Percentiles rank a stretch among this genome's conserved stretches.
These are phyloP conservation scores for Ballota nigra DNA, from an alignment of 257 asterid genomes.

Conservation along the genomic window DNA sequence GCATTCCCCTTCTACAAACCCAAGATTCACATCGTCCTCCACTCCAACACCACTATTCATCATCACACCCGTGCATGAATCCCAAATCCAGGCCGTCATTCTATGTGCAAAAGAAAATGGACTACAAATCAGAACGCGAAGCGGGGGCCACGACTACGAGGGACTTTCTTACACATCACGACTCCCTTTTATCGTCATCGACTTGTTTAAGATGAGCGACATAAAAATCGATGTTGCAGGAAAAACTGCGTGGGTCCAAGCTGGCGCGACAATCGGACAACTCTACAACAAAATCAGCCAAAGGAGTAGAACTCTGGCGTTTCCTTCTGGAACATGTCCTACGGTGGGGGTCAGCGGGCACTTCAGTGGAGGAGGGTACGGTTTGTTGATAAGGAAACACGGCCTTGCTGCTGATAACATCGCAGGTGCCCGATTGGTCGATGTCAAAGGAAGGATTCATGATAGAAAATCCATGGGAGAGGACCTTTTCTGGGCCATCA, in stretches of 20 bases:
- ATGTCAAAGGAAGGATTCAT: slow-evolving; percentile 31
- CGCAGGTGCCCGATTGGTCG: slow-evolving; percentile 35
- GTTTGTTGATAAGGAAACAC: slow-evolving; percentile 35
- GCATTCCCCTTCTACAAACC: slow-evolving; percentile 5
- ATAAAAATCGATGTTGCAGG: not conserved
- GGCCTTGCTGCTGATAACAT: slow-evolving; percentile 39
- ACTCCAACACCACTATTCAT: slow-evolving; percentile 22
- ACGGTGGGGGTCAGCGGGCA: slow-evolving; percentile 55
- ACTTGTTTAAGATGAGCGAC: slow-evolving; percentile 4
- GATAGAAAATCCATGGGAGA: slow-evolving; percentile 45
- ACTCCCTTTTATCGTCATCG: slow-evolving; percentile 34
- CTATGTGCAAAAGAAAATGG: slow-evolving; percentile 31
- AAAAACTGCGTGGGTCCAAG: slow-evolving; percentile 43
- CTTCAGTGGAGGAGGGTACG: slow-evolving; percentile 51
- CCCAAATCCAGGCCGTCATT: slow-evolving; percentile 34
- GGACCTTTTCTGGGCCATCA: slow-evolving; percentile 51
- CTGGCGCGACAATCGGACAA: slow-evolving; percentile 43
- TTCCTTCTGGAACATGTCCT: slow-evolving; percentile 44
- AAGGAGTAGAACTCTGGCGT: slow-evolving; percentile 26
- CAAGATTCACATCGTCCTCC: slow-evolving; percentile 4
- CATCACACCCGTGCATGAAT: slow-evolving; percentile 31
- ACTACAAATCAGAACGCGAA: slow-evolving; percentile 32
- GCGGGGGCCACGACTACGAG: slow-evolving; percentile 52
- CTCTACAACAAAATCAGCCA: slow-evolving; percentile 31
- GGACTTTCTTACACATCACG: slow-evolving; percentile 38